Evolutionary conservation across 192 early-diverging fungal genomes (phyloP).

Genomic region (Oehlia diaphana): DNA sequence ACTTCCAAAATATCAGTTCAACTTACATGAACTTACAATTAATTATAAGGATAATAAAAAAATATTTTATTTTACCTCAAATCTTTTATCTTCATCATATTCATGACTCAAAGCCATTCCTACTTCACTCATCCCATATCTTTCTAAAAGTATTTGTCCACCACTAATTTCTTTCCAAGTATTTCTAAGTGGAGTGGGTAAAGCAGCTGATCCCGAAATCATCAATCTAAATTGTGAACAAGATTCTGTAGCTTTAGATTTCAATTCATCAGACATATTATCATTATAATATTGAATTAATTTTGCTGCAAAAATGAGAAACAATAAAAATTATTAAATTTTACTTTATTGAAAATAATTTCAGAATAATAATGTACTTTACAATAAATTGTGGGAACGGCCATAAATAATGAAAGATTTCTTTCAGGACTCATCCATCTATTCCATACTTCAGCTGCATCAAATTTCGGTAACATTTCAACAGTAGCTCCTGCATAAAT

Average conservation of each 20-base stretch:
- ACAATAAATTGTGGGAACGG: slow-evolving; percentile 87
- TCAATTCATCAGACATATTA: slow-evolving; percentile 38
- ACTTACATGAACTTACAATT: too few relatives aligned
- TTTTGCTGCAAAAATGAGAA: slow-evolving; percentile 48
- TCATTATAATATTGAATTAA: slow-evolving; percentile 58
- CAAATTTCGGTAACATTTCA: slow-evolving; percentile 75
- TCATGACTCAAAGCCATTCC: slow-evolving; percentile 84
- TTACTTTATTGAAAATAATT: background rate
- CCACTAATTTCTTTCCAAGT: slow-evolving; percentile 73
- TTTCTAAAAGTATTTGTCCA: slow-evolving; percentile 72
- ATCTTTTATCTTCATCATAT: slow-evolving; percentile 40
- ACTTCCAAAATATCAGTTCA: too few relatives aligned
- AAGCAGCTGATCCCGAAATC: slow-evolving; percentile 74
- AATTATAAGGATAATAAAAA: background rate
- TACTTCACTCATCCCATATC: slow-evolving; percentile 90
- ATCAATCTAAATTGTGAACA: slow-evolving; percentile 74
- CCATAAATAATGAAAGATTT: slow-evolving; percentile 79
- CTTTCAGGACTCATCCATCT: slow-evolving; percentile 55
- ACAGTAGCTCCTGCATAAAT: slow-evolving; percentile 72
- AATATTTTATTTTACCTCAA: slow-evolving; percentile 29
- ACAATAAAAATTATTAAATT: background rate
- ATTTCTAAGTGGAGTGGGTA: slow-evolving; percentile 69
- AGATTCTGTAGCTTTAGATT: slow-evolving; percentile 42
- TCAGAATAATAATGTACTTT: background rate
- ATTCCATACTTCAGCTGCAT: slow-evolving; percentile 63